Evolutionary conservation across 257 asterid genomes (phyloP), one percentile per base, ranked within the genome.

Genomic region (Jasminum sambac): DNA sequence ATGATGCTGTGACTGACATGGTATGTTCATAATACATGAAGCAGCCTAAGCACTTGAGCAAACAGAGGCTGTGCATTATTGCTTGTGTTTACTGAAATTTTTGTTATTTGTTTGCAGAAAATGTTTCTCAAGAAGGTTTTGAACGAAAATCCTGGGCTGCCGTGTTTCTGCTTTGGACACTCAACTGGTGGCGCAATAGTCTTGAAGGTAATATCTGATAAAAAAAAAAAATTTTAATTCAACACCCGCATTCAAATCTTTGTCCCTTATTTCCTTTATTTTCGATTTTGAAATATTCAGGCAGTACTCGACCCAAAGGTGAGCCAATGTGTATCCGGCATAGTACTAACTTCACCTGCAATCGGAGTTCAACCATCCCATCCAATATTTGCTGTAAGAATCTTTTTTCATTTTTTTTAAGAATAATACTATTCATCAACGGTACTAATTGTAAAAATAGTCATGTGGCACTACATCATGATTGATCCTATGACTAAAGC

Each of bases 141-240:
- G 71, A 84, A 84, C 8, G 96, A 90, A 72, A 90, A 87, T 73
- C 88, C 95, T 13, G 72, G 78, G 37, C 71, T 87, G 8, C 95
- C 92, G 5, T 89, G 95, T 76, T 93, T 93, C 77, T 90, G 94
- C 80, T 93, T 90, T 59, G 98, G 98, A 48, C 98, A 93, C 72
- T 93, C 98, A 1, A 90, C 98, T 40, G 97, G 98, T 41, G 98
- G 88, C 44, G 96, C 98, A 37, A 93, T 93, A 68, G 57, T 89
- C 71, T 83, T 93, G 70, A 93, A 89, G 98, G 98, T 90, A 68
- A 26, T 16, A 36, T 24, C 3, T 12, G 42, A 39, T 34, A 2
- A 52, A 3, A 19, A 8, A 13, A 30, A 9, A 17, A 11, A 21
- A 39, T 3, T 37, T 37, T 23, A 16, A 5, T 23, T n/a, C 11